These are phyloP conservation scores for Tremellales sp. DNA, from an alignment of 1,284 basidiomycete genomes.

Conservation along the genomic window DNA sequence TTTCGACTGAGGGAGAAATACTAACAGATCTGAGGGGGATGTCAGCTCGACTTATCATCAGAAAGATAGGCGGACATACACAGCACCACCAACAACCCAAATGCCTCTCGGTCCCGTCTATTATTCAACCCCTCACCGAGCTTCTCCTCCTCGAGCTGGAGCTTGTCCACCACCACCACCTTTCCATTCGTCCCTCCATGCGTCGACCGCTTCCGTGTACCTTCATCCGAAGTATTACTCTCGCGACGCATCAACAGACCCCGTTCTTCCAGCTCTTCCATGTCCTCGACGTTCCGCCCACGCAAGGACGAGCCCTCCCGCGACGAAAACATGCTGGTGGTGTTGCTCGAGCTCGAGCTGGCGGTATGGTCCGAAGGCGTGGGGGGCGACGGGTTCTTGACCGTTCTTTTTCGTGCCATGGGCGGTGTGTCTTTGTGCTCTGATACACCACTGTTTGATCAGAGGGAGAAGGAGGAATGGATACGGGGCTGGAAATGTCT, in stretches of 20 bases:
- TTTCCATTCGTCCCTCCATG: slow-evolving; percentile 2
- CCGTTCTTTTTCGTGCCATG: too few relatives aligned
- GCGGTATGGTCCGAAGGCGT: too few relatives aligned
- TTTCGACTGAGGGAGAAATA: background rate
- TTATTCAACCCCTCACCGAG: slow-evolving; percentile 29
- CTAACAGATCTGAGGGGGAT: slow-evolving; percentile 26
- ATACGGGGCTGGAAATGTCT: too few relatives aligned
- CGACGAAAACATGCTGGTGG: slow-evolving; percentile 24
- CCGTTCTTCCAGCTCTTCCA: slow-evolving; percentile 40
- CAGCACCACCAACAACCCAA: slow-evolving; percentile 79
- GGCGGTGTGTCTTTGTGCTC: too few relatives aligned
- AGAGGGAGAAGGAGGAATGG: too few relatives aligned
- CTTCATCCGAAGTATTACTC: background rate
- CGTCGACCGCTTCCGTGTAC: too few relatives aligned
- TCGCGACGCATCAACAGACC: slow-evolving; percentile 26
- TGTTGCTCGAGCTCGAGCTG: too few relatives aligned
- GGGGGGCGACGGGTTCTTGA: too few relatives aligned
- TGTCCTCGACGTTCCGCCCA: slow-evolving; percentile 38
- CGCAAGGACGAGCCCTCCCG: slow-evolving; percentile 18
- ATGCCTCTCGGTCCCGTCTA: slow-evolving; percentile 68
- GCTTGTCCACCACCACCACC: slow-evolving; percentile 22
- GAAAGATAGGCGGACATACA: slow-evolving; percentile 59
- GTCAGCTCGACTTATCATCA: slow-evolving; percentile 9
- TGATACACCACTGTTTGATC: too few relatives aligned
- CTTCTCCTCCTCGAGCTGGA: slow-evolving; percentile 20